phyloP scores from a whole-genome alignment of 2,329 filamentous ascomycete species.

The Penicillium sp. region DNA sequence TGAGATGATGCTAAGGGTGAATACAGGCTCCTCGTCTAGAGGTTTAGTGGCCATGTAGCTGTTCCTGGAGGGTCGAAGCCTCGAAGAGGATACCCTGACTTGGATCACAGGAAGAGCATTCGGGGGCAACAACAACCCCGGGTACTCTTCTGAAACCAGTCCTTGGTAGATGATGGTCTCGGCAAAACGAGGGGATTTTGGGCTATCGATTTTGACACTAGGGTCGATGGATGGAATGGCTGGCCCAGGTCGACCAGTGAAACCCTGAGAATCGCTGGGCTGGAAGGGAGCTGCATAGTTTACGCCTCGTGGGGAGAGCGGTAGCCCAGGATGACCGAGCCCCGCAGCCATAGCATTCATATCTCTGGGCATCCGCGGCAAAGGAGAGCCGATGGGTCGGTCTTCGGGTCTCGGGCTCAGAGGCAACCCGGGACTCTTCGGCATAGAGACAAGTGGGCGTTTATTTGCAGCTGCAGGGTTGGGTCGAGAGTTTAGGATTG shows the following conservation, averaged over 20 bases:
- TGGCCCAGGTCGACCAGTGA: constrained; percentile 11
- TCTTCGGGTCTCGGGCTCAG: constrained; percentile 61
- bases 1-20: constrained; percentile 81
- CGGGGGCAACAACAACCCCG: constrained; percentile 78
- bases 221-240: constrained; percentile 40
- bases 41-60: constrained; percentile 78
- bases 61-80: constrained; percentile 86
- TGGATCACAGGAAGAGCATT: constrained; percentile 84
- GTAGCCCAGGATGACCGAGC: constrained; percentile 50
- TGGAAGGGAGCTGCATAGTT: constrained; percentile 71
- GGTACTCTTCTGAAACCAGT: constrained; percentile 79
- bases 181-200: constrained; percentile 26
- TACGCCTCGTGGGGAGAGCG: constrained; percentile 69
- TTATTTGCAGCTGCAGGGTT: constrained; percentile 32
- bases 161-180: constrained; percentile 65
- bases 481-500: constrained; percentile 31
- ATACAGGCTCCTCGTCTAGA: constrained; percentile 87
- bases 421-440: constrained; percentile 63
- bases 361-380: constrained; percentile 57
- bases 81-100: constrained; percentile 85
- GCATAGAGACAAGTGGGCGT: constrained; percentile 45
- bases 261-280: constrained; percentile 54
- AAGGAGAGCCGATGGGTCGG: constrained; percentile 58
- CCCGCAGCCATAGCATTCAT: constrained; percentile 53
- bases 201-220: constrained; percentile 36